Conservation (phyloP, 768 basidiomycete genomes). For the Russula dissimulans region DNA sequence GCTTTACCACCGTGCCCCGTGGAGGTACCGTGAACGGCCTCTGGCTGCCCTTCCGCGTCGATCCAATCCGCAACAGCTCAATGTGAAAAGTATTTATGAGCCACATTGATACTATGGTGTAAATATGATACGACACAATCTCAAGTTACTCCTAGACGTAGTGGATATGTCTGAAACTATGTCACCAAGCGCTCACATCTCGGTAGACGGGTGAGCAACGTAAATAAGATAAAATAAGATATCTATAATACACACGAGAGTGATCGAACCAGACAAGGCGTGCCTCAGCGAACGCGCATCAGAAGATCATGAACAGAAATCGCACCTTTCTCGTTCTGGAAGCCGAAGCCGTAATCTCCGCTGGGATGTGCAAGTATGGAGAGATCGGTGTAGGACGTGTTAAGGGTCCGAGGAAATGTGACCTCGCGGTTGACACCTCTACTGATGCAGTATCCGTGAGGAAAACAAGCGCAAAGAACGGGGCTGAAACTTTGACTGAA, state of each 20-base stretch:
- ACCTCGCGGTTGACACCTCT: conserved; percentile 37
- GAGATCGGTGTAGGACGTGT: conserved; percentile 49
- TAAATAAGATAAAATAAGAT: not conserved
- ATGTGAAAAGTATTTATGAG: not conserved
- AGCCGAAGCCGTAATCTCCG: conserved; percentile 36
- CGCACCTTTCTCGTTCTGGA: conserved; percentile 28
- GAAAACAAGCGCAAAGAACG: conserved; percentile 70
- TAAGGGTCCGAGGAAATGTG: conserved; percentile 34
- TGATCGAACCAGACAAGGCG: not conserved
- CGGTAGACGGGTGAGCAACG: not conserved
- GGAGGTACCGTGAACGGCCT: not conserved
- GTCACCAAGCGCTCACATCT: not conserved
- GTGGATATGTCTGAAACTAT: not conserved
- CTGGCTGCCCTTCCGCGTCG: not conserved
- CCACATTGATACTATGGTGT: not conserved
- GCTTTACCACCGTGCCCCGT: not conserved
- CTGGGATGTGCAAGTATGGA: conserved; percentile 55
- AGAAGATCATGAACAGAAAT: conserved; percentile 21
- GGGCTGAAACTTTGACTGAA: conserved; percentile 53
- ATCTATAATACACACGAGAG: not conserved
- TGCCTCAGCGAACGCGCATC: not conserved
- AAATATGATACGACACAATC: not conserved
- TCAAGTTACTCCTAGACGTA: not conserved
- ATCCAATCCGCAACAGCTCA: too few species aligned
- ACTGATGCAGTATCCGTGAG: conserved; percentile 36